Base-by-base conservation (phyloP, 108 stramenopile species). In the Nitzschia sp. region DNA sequence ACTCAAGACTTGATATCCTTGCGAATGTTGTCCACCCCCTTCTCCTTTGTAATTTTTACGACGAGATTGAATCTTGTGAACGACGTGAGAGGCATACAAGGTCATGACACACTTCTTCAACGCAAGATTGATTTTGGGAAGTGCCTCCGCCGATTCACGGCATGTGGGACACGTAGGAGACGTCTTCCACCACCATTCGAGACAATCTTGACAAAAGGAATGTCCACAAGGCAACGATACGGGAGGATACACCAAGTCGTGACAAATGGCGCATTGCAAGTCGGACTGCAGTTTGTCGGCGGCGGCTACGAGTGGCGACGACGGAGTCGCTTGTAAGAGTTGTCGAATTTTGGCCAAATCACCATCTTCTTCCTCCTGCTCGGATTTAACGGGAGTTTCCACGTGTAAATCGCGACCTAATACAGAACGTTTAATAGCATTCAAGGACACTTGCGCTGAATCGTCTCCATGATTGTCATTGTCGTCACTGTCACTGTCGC, bases 161-260 rank as follows among this genome's bases (percentile, higher is more conserved):
- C 83, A 85, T 27, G 86, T 80, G 6, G 84, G 84, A 72, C 87
- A 85, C 0, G 64, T 76, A 13, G 33, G 28, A 38, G 59, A 33
- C 28, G 35, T 21, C 72, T 79, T 55, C 17, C 74, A 34, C 87
- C 87, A 88, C 87, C 84, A 88, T n/a, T 70, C 70, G 31, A 87
- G 54, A 48, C 89, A 90, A 9, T 67, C 72, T 9, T 77, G 48
- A 47, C 89, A 90, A 63, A 90, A 90, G 47, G 89, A 82, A 76
- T 90, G 89, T 0, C 89, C 89, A 48, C 89, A 91, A 4, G 57
- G 21, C 53, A 91, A 58, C 1, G 80, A 84, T 18, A 82, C 71
- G 0, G 89, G 89, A n/a, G 74, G 77, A 61, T 82, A 81, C 23
- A 82, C 36, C 19, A 80, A 46, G 32, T 90, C 89, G 26, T 74